Base-by-base conservation (phyloP, 2,329 filamentous ascomycete species). In the Colletotrichum tabaci region DNA sequence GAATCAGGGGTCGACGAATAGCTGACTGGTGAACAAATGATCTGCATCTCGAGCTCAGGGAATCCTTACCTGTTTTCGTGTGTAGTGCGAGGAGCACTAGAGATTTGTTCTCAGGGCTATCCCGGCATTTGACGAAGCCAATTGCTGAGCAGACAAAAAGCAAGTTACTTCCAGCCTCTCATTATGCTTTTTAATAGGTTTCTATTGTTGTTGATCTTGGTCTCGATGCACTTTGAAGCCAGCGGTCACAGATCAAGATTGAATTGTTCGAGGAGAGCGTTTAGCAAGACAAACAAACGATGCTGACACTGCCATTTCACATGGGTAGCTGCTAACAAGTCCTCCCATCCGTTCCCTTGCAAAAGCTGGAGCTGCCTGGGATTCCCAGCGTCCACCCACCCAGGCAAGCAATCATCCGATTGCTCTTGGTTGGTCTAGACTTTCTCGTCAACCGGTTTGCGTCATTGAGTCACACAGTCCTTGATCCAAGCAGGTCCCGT, bases 51-150 rank as follows among this genome's bases (percentile, higher is more conserved):
- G 9, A 50, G 12, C 60, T 61, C 9, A 40, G 13, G 30, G 60
- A 50, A 52, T n/a, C 46, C 60, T 9, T n/a, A 52, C 60, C 16
- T 52, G 35, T 16, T 66, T 49, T 18, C 30, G 40, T 30, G 38
- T 21, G 38, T 23, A 18, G 44, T 49, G 44, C 9, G 21, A 53
- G 47, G 38, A 30, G 61, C 61, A 35, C 44, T 9, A 35, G 40
- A 46, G 23, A 40, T 49, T 6, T 10, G 15, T 23, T 21, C 13
- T 35, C 61, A 46, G 23, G 61, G 61, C 38, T 23, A 55, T 55
- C 58, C 66, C 42, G 38, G 60, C 35, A 21, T 21, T 21, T 26
- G 47, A 21, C n/a, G 50, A 56, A 64, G 60, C 66, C 50, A 64
- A 52, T 64, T 68, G 60, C 35, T 50, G 35, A 23, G 61, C 26